Base-by-base conservation (phyloP, 495 filamentous ascomycete genomes). In the Hypoxylon trugodes region DNA sequence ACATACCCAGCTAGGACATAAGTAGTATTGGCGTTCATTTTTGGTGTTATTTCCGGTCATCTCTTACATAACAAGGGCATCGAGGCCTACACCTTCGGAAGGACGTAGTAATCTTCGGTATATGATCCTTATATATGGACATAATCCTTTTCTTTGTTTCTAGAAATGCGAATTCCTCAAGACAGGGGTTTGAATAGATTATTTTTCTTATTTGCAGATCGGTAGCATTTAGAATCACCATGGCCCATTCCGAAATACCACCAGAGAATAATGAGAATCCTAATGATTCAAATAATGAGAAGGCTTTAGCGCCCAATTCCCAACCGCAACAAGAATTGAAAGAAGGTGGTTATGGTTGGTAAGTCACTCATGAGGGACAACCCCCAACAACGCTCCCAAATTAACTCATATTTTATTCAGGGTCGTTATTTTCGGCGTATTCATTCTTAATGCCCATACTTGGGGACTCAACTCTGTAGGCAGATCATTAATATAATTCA, bases 381-480 rank as follows among this genome's bases (percentile, higher is more conserved):
- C 9, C 28, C 22, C 13, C 21, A 13, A 2, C 7, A 18, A 21
- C 6, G 24, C 46, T 38, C 8, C 30, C 7, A 55, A 30, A 49
- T 21, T 40, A 38, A 59, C 22, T 59, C 30, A 5, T 38, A 6
- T 37, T 10, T 37, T 36, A 22, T 9, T 19, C 36, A 62, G 85
- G 86, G 78, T 86, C 22, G 80, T 81, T 30, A 81, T 86, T 35
- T 60, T 73, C 15, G 77, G 77, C 13, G 75, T 79, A 13, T 81
- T 82, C 42, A 51, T 82, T 18, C 72, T 87, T 19, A 87, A 87
- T 56, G 82, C 80, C 28, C 83, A 84, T 66, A 84, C 84, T 3
- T 87, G 86, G 86, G 86, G 86, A 3, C 69, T 87, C 24, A 84
- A 84, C 58, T 78, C 77, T 51, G 80, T 86, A 57, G 56, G 81